Evolutionary conservation across 108 stramenopile genomes (phyloP), one percentile per base, ranked within the genome.

Genomic region (Nitzschia inconspicua): DNA sequence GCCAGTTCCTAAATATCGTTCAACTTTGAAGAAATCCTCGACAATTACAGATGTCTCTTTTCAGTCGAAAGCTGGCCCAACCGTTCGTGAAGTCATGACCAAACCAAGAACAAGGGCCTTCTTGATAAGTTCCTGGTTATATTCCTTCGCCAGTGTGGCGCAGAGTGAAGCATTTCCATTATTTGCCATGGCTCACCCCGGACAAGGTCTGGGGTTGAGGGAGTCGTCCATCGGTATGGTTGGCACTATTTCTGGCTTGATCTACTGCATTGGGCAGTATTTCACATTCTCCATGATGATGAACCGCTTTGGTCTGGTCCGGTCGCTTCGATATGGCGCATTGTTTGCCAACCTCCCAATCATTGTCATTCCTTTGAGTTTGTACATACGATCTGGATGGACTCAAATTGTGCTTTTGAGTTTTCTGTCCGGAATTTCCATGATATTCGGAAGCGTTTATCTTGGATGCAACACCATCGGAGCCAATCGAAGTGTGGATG

Each of bases 91-190:
- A n/a, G n/a, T n/a, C n/a, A n/a, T n/a, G n/a, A n/a, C n/a, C n/a
- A n/a, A n/a, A n/a, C n/a, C n/a, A n/a, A 39, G n/a, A 39, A 14
- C n/a, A 14, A 39, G 37, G n/a, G 1, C 11, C 1, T 39, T 11
- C 37, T n/a, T 39, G 0, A 39, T 79, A 7, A 65, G 47, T 4
- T 81, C 84, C 41, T 84, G 86, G 82, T 24, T 68, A 6, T 75
- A 63, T 31, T 70, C 86, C 5, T 82, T 87, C 48, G 61, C 66
- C 25, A 43, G 48, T 14, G 57, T 77, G 29, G 32, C 47, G 19
- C 46, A 78, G 0, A 78, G 68, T 51, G 86, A 87, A 57, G 56
- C 61, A 10, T 84, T 87, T 54, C 86, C 86, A 6, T 58, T 87
- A 2, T 87, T 76, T 61, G 76, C 75, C 48, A 84, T 87, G 22